phyloP scores from a whole-genome alignment of 176 grass and related monocot species.

The Guadua angustifolia region DNA sequence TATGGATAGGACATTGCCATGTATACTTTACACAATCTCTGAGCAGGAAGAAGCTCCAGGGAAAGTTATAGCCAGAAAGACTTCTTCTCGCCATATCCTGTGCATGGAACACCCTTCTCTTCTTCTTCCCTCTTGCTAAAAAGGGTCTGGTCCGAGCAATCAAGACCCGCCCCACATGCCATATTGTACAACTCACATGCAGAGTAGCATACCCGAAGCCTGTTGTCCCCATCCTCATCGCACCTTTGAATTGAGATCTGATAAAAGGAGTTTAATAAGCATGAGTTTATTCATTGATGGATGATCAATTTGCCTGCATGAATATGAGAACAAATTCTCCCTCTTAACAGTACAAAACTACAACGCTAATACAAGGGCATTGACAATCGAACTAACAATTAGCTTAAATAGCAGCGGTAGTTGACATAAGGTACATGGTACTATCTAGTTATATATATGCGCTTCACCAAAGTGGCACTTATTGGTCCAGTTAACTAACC shows the following conservation, averaged over 20 bases:
- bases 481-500: neutral
- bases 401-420: neutral
- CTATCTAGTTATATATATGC: constrained; percentile 21
- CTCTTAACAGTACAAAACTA: neutral
- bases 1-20: constrained; percentile 44
- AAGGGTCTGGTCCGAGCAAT: constrained; percentile 97
- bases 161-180: constrained; percentile 83
- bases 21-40: constrained; percentile 65
- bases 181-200: constrained; percentile 86
- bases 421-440: neutral
- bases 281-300: neutral
- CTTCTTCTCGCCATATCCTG: constrained; percentile 87
- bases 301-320: constrained; percentile 19
- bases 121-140: constrained; percentile 95
- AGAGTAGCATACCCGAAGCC: constrained; percentile 93
- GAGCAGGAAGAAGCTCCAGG: constrained; percentile 59
- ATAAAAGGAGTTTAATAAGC: neutral
- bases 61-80: constrained; percentile 78
- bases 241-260: constrained; percentile 98
- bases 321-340: neutral
- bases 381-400: neutral
- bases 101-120: constrained; percentile 84
- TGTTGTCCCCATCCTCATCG: constrained; percentile 92
- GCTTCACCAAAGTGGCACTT: neutral
- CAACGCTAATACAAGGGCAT: neutral